phyloP scores from a whole-genome alignment of 106 monocot species.

The Allium cepa region DNA sequence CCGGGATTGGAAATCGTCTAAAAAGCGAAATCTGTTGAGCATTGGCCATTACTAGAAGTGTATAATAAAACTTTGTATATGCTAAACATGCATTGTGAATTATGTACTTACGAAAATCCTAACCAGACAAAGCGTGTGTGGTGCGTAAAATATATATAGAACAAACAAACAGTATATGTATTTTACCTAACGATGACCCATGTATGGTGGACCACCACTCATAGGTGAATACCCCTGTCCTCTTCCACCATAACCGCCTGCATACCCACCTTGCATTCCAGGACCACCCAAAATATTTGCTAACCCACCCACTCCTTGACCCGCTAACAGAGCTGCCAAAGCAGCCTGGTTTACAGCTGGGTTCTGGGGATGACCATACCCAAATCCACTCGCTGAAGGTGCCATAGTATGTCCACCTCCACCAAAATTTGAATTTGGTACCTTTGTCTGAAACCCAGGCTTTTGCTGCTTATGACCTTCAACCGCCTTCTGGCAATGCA shows the following conservation, averaged over 20 bases:
- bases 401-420: constrained; percentile 56
- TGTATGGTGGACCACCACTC: constrained; percentile 39
- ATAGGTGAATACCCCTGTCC: constrained; percentile 35
- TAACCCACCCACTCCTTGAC: constrained; percentile 39
- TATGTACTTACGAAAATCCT: too few relatives aligned
- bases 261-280: constrained; percentile 37
- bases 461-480: constrained; percentile 57
- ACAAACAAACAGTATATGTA: background rate
- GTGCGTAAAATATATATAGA: background rate
- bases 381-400: constrained; percentile 22
- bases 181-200: constrained; percentile 44
- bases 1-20: background rate
- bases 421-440: background rate
- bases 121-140: too few relatives aligned
- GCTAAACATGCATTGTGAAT: background rate
- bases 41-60: background rate
- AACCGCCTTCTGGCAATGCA: constrained; percentile 82
- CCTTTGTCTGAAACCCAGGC: constrained; percentile 12
- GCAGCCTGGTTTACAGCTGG: constrained; percentile 64
- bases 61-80: background rate
- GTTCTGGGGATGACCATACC: constrained; percentile 31
- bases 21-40: background rate
- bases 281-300: constrained; percentile 37
- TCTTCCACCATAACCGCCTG: constrained; percentile 43
- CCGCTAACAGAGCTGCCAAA: constrained; percentile 44